A percentile compares a stretch with the other conserved stretches of the same genome.
phyloP scores from a whole-genome alignment of 495 filamentous ascomycete genomes.

The Penicillium canescens region DNA sequence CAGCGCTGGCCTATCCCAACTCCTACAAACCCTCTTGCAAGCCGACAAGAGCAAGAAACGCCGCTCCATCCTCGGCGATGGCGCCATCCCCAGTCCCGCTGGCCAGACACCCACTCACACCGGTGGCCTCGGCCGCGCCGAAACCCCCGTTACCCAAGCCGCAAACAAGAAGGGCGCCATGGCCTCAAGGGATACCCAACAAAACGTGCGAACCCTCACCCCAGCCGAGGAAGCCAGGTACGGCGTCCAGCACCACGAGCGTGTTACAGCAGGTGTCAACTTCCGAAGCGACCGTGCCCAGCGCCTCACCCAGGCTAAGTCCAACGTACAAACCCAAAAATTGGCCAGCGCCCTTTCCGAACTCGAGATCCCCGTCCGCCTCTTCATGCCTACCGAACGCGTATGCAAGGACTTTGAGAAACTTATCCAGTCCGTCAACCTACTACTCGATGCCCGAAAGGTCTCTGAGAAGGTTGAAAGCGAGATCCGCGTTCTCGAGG shows the following conservation, averaged over 20 bases:
- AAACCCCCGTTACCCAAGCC: constrained; percentile 37
- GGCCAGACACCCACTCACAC: constrained; percentile 49
- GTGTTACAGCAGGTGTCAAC: constrained; percentile 67
- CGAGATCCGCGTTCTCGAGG: constrained; percentile 74
- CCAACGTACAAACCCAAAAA: constrained; percentile 75
- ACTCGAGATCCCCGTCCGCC: constrained; percentile 72
- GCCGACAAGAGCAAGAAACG: constrained; percentile 88
- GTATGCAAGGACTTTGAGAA: constrained; percentile 81
- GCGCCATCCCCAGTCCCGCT: constrained; percentile 46
- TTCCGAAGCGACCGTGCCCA: constrained; percentile 85
- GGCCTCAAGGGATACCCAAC: constrained; percentile 40
- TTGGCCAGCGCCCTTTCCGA: constrained; percentile 76
- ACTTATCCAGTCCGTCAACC: constrained; percentile 70
- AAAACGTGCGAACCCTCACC: constrained; percentile 66
- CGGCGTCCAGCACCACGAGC: constrained; percentile 84
- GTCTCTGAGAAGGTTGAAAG: constrained; percentile 80
- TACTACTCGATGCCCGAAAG: constrained; percentile 80
- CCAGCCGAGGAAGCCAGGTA: constrained; percentile 74
- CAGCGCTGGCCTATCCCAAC: constrained; percentile 72
- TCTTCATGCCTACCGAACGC: constrained; percentile 82
- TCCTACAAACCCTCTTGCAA: constrained; percentile 75
- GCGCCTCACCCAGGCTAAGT: constrained; percentile 82
- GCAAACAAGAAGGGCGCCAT: constrained; percentile 54
- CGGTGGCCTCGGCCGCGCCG: constrained; percentile 32
- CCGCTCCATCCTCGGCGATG: constrained; percentile 62